Evolutionary conservation across 257 asterid species (phyloP), one percentile per base, ranked within the genome.

Genomic region (Fraxinus americana): DNA sequence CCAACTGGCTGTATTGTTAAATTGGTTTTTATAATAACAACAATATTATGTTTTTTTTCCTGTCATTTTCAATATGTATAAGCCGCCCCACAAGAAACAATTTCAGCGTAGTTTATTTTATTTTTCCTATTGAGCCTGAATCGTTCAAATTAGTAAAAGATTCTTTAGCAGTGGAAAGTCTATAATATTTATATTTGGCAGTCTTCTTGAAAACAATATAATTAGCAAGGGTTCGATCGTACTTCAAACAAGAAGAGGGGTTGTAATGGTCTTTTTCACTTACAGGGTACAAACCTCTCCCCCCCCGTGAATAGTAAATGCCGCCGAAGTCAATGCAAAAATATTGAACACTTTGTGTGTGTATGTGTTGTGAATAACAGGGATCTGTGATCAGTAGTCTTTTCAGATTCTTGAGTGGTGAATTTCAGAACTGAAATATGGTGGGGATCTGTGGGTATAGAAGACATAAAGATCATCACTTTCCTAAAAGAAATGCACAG

Each of bases 401-500:
- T 27, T 25, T 63, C 69, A 63, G 69, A 63, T 63, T 25, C 32
- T 63, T 63, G 69, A 25, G 11, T 63, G 32, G 68, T 61, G 66
- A 59, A 61, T 61, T 61, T 61, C 67, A 23, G 68, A 25, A 23
- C 68, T 61, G 34, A 61, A 61, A 23, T 61, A 9, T 61, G 34
- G 30, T 43, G 34, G 43, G 77, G 76, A 77, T 72, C 67, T 41
- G 57, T 41, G 35, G 34, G 39, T 41, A 74, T 70, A 78, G 39
- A 21, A 68, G 67, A 81, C 71, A 75, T 61, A 54, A 74, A 73
- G 65, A 78, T 17, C 30, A 75, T 30, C 27, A 11, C 71, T 77
- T 77, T 72, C 73, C 80, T 34, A 66, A 79, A 76, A 67, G 74
- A 85, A 81, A 74, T 80, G 84, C 87, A 83, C 85, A 80, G 82